A percentile compares a stretch with the other conserved stretches of the same genome.
Conservation (phyloP, 2,329 filamentous ascomycete genomes). For the Thelonectria blattea region DNA sequence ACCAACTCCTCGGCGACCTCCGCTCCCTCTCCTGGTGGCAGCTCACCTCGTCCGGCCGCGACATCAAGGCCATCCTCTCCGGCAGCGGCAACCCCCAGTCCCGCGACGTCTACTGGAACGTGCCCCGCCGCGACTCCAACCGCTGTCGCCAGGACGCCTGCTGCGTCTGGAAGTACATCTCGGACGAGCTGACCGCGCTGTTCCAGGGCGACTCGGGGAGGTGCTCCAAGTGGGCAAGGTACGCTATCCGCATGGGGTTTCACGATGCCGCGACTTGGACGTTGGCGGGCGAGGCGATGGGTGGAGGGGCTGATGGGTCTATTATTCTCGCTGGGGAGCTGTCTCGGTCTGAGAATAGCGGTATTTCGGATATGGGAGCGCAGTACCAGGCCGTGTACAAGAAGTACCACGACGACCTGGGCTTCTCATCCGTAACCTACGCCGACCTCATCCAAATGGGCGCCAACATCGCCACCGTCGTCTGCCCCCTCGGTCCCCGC, state of each 20-base stretch:
- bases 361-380: constrained; percentile 52
- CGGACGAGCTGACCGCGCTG: constrained; percentile 44
- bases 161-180: constrained; percentile 53
- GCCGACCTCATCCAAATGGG: constrained; percentile 63
- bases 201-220: constrained; percentile 47
- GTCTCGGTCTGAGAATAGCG: constrained; percentile 51
- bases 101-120: constrained; percentile 32
- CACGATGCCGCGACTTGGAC: constrained; percentile 56
- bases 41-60: constrained; percentile 44
- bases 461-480: constrained; percentile 55
- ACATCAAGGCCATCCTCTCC: constrained; percentile 47
- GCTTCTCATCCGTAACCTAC: constrained; percentile 50
- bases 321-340: constrained; percentile 50
- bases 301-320: constrained; percentile 55
- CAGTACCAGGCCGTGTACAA: constrained; percentile 48
- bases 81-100: constrained; percentile 39
- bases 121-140: constrained; percentile 29
- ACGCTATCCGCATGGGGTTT: constrained; percentile 54
- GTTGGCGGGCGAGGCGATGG: constrained; percentile 38
- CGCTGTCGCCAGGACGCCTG: constrained; percentile 48
- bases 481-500: constrained; percentile 53
- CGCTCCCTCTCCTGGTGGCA: constrained; percentile 36
- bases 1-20: constrained; percentile 49
- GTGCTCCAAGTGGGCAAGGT: constrained; percentile 52
- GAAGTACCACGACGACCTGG: constrained; percentile 45